Conservation (phyloP, 2,329 filamentous ascomycete genomes). For the Talaromyces sp. region DNA sequence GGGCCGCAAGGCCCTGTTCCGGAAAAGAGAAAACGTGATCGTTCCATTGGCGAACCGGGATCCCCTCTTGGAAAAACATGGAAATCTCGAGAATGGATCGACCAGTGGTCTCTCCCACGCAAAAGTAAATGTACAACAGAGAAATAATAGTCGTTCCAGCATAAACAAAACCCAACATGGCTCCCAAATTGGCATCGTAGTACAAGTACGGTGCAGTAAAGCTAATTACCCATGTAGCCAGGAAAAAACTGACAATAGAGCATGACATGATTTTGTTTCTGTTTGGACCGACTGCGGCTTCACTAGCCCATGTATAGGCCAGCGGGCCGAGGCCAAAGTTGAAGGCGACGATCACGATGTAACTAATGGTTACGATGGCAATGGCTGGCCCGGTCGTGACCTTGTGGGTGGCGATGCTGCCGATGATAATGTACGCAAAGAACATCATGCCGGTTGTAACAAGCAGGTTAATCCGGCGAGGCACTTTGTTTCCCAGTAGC, state of each 20-base stretch:
- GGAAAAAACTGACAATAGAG: conserved; percentile 40
- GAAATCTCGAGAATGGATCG: conserved; percentile 33
- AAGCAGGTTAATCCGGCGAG: conserved; percentile 34
- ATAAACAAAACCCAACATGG: conserved; percentile 32
- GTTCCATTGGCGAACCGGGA: conserved; percentile 29
- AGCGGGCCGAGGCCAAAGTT: conserved; percentile 44
- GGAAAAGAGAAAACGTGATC: neutral
- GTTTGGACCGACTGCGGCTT: conserved; percentile 47
- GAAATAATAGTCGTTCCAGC: conserved; percentile 23
- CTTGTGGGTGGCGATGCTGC: conserved; percentile 36
- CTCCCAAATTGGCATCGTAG: conserved; percentile 26
- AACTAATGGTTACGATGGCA: conserved; percentile 38
- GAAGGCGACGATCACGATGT: conserved; percentile 41
- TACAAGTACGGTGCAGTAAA: conserved; percentile 33
- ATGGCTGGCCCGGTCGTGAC: conserved; percentile 20
- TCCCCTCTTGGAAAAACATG: conserved; percentile 33
- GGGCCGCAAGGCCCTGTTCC: neutral
- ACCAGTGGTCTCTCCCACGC: conserved; percentile 37
- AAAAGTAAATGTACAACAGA: conserved; percentile 32
- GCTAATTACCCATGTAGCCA: conserved; percentile 26
- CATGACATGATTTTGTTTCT: conserved; percentile 44
- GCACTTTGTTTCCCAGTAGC: conserved; percentile 37
- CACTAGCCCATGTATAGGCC: conserved; percentile 39
- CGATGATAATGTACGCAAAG: conserved; percentile 38
- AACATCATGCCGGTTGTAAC: conserved; percentile 37